Conservation (phyloP, 2,329 filamentous ascomycete species). For the Epichloe baconii region DNA sequence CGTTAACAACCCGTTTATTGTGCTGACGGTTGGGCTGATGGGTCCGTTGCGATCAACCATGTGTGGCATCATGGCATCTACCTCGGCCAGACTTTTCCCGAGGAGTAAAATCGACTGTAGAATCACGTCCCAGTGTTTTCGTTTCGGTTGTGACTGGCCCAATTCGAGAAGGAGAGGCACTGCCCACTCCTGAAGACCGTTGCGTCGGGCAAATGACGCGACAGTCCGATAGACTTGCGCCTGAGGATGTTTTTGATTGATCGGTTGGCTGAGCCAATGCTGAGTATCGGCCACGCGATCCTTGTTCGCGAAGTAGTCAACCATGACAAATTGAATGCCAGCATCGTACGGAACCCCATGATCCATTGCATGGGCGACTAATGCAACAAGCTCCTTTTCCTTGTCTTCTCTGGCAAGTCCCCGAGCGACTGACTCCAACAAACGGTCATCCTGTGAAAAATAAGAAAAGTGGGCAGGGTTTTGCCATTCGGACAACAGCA, state of each 20-base stretch:
- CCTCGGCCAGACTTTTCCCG: constrained; percentile 48
- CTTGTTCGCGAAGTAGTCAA: constrained; percentile 46
- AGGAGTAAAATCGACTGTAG: constrained; percentile 59
- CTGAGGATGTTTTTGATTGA: constrained; percentile 18
- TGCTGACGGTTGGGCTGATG: constrained; percentile 49
- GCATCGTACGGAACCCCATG: constrained; percentile 31
- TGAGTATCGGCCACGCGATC: constrained; percentile 49
- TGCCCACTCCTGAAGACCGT: constrained; percentile 48
- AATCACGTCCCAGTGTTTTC: constrained; percentile 56
- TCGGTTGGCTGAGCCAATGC: constrained; percentile 50
- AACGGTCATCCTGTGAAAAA: constrained; percentile 10
- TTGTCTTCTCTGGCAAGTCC: constrained; percentile 50
- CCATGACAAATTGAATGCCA: constrained; percentile 40
- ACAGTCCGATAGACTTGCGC: constrained; percentile 16
- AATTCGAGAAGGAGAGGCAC: constrained; percentile 42
- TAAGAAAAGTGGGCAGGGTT: constrained; percentile 10
- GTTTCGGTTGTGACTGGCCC: constrained; percentile 31
- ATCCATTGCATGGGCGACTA: constrained; percentile 37
- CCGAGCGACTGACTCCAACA: constrained; percentile 20
- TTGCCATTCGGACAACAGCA: constrained; percentile 24
- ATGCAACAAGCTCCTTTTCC: constrained; percentile 42
- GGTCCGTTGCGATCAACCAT: constrained; percentile 50
- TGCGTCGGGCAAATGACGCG: constrained; percentile 42
- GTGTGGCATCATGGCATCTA: constrained; percentile 46
- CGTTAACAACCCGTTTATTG: constrained; percentile 65